Evolutionary conservation across 2,329 filamentous ascomycete species (phyloP), one percentile per base, ranked within the genome.

Genomic region (Phyllosticta paracitricarpa): DNA sequence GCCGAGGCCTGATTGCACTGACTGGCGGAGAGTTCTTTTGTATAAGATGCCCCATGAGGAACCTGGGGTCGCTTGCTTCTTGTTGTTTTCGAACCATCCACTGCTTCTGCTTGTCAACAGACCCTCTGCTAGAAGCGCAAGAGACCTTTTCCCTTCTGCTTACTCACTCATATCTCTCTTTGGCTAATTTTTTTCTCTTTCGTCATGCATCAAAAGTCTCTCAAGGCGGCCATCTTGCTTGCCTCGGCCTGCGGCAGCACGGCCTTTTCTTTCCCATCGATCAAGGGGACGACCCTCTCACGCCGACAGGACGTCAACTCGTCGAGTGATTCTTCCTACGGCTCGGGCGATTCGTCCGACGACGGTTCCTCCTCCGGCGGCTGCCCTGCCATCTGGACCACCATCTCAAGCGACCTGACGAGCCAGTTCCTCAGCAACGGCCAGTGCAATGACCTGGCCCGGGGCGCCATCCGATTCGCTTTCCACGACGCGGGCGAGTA

Each of bases 401-500:
- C 62, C 4, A 63, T 71, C 17, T 65, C 65, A 1, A 57, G 61
- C 24, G 68, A 70, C 28, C 63, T 71, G 4, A 66, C 63, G 12
- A 62, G 59, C 22, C 33, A 59, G 6, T 66, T 68, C 63, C 67
- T 66, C 35, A 62, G 65, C 54, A 19, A 56, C 24, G 58, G 58
- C 24, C 33, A 61, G 22, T 71, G 70, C 62, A 72, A 66, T 54
- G 65, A 69, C 57, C 60, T 65, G 6, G 69, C 70, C 1, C 64
- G 70, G 24, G 66, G 63, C 22, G 69, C 69, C 25, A 71, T 71
- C 33, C 65, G 70, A 14, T 70, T 65, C 30, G 68, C 69, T n/a
- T 72, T 72, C 62, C 70, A 76, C 59, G 69, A 71, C 64, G 67
- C 72, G 28, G 63, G 52, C 54, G 48, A 53, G 14, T 56, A 51